Evolutionary conservation across 306 rosid genomes (phyloP).

Genomic region (Adenanthera pavonina): DNA sequence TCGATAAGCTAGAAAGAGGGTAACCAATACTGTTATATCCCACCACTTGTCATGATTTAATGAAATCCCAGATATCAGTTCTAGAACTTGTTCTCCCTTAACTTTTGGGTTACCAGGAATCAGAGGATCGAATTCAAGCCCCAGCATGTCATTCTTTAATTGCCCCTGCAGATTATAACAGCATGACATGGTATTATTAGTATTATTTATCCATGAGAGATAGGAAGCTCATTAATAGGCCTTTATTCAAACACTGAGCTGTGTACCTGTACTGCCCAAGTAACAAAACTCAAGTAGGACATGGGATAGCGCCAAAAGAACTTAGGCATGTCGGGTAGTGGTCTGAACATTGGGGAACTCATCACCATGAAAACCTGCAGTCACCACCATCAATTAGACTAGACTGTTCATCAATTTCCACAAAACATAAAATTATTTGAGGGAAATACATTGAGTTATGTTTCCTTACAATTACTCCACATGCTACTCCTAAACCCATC

Average conservation of each 20-base stretch:
- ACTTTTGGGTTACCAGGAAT: conserved; percentile 35
- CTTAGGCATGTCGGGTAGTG: conserved; percentile 42
- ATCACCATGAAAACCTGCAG: conserved; percentile 65
- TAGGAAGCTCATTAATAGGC: not conserved
- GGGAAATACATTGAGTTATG: not conserved
- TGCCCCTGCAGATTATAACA: conserved; percentile 37
- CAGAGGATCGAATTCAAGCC: conserved; percentile 46
- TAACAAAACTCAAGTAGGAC: conserved; percentile 48
- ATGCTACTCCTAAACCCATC: conserved; percentile 65
- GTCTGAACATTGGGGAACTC: conserved; percentile 46
- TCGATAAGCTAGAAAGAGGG: conserved; percentile 31
- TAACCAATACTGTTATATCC: conserved; percentile 40
- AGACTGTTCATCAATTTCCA: not conserved
- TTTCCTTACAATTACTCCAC: conserved; percentile 63
- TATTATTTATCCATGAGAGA: not conserved
- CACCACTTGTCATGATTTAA: conserved; percentile 46
- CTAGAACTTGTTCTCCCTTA: conserved; percentile 33
- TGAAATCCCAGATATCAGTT: conserved; percentile 30
- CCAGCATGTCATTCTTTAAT: conserved; percentile 52
- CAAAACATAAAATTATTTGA: not conserved
- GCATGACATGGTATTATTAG: not conserved
- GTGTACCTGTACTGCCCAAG: conserved; percentile 51
- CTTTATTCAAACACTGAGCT: not conserved
- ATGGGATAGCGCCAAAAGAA: conserved; percentile 54
- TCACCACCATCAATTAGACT: conserved; percentile 15